phyloP scores from a whole-genome alignment of 1,284 basidiomycete species.

The Fomitopsis betulina region DNA sequence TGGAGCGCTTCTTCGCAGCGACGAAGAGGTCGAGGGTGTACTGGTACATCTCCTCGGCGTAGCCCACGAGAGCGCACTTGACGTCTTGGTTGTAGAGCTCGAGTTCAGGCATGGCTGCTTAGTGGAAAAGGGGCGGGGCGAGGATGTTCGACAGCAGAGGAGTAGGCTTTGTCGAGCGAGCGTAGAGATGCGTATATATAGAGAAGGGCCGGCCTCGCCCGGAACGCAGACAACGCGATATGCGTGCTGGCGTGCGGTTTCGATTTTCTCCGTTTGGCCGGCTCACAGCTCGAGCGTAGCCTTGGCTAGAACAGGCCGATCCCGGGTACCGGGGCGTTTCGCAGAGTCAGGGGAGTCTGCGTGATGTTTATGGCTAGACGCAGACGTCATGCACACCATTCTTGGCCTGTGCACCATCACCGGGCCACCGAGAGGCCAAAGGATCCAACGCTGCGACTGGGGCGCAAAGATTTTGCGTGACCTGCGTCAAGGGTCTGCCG shows the following conservation, averaged over 20 bases:
- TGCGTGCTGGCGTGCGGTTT: neutral
- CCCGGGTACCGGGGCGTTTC: neutral
- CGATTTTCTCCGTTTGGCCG: neutral
- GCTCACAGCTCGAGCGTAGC: neutral
- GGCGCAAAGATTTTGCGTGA: neutral
- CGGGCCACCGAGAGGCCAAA: neutral
- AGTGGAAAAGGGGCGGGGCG: neutral
- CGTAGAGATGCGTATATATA: neutral
- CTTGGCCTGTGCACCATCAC: neutral
- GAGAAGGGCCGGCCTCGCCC: neutral
- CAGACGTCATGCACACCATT: neutral
- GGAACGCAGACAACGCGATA: neutral
- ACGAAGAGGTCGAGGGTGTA: constrained; percentile 27
- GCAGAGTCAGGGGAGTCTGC: neutral
- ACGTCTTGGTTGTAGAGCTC: constrained; percentile 19
- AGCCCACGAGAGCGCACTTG: constrained; percentile 36
- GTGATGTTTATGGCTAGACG: neutral
- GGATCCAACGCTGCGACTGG: neutral
- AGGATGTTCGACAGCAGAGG: neutral
- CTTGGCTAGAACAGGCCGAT: neutral
- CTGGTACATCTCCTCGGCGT: constrained; percentile 27
- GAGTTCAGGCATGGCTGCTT: constrained; percentile 1
- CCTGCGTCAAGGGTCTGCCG: neutral
- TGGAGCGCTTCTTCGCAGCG: constrained; percentile 13
- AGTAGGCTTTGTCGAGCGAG: neutral